These are phyloP conservation scores for Epichloe typhina DNA, from an alignment of 2,329 filamentous ascomycete species.

Conservation along the genomic window DNA sequence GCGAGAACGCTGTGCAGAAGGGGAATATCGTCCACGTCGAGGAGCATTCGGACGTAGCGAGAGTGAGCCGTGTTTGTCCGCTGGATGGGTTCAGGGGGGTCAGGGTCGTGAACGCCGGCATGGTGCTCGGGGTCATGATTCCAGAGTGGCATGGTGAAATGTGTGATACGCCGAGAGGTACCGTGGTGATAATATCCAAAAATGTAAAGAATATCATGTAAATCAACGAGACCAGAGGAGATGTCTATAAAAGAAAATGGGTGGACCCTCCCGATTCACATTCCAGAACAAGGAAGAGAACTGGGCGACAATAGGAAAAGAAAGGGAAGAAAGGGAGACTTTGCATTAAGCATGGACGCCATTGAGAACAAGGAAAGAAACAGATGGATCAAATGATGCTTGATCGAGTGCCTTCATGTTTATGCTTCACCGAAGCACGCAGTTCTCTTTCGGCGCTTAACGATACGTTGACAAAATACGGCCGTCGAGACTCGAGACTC, in stretches of 20 bases:
- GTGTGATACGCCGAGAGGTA: neutral
- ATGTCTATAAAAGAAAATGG: neutral
- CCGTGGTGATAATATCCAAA: neutral
- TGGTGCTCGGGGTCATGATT: conserved; percentile 6
- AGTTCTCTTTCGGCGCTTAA: neutral
- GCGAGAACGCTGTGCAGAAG: conserved; percentile 33
- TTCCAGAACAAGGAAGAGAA: neutral
- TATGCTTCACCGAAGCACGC: neutral
- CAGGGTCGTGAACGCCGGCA: conserved; percentile 1
- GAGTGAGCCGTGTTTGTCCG: conserved; percentile 17
- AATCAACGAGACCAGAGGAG: neutral
- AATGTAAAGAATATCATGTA: neutral
- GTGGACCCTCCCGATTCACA: neutral
- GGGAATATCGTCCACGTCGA: conserved; percentile 31
- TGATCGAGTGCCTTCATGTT: neutral
- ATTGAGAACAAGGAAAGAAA: neutral
- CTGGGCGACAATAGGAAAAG: too few relatives aligned
- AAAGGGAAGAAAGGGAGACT: neutral
- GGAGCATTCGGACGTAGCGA: conserved; percentile 32
- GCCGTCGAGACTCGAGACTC: neutral
- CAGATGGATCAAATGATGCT: neutral
- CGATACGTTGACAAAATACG: neutral
- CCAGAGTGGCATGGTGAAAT: conserved; percentile 2
- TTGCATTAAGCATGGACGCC: neutral
- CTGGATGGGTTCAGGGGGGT: conserved; percentile 7